Conservation (phyloP, 805 yeast species). For the Myxozyma vanderwaltii region DNA sequence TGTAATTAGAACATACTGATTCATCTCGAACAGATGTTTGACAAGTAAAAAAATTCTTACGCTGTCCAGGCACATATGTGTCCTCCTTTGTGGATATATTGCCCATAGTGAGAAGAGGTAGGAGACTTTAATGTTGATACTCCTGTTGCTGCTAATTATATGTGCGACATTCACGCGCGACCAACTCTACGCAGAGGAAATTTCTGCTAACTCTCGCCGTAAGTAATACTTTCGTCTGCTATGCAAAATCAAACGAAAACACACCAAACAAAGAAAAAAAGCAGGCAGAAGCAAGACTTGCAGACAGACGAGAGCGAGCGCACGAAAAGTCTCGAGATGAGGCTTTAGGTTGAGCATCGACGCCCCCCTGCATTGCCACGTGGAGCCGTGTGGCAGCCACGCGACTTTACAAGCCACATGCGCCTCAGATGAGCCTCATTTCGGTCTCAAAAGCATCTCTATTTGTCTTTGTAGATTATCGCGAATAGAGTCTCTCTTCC, state of each 20-base stretch:
- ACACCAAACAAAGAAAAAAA: background rate
- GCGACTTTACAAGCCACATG: slow-evolving; percentile 4
- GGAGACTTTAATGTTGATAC: too few species aligned
- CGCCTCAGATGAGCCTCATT: background rate
- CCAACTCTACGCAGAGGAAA: too few species aligned
- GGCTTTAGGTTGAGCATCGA: slow-evolving; percentile 8
- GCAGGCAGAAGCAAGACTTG: background rate
- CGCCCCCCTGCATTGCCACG: slow-evolving; percentile 9
- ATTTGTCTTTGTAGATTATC: too few species aligned
- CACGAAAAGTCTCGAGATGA: slow-evolving; percentile 5
- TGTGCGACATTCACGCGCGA: background rate
- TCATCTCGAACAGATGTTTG: too few species aligned
- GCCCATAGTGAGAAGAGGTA: slow-evolving; percentile 5
- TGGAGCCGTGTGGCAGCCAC: slow-evolving; percentile 14
- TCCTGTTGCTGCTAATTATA: too few species aligned
- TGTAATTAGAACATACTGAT: too few species aligned
- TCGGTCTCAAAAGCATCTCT: background rate
- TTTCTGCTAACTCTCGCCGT: background rate
- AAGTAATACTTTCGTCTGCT: background rate
- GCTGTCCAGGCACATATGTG: background rate
- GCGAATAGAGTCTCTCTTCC: too few species aligned
- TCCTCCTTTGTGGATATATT: background rate
- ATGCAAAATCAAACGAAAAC: background rate
- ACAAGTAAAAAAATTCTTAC: too few species aligned
- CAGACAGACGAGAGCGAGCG: background rate